Base-by-base conservation (phyloP, 176 grass and related monocot genomes). In the Paspalum vaginatum region DNA sequence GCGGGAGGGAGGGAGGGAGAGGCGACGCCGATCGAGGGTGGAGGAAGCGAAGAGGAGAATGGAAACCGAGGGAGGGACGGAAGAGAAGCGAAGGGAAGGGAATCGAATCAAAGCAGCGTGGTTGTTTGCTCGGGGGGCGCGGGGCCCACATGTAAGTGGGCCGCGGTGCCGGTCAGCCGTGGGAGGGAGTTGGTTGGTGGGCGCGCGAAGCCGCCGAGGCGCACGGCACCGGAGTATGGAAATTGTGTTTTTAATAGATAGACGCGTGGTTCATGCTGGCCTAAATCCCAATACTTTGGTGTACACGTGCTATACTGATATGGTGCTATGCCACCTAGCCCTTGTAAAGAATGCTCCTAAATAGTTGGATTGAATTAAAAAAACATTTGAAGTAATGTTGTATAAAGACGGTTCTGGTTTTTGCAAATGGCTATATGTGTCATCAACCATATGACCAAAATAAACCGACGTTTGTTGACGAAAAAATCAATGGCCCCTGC, bases 91-190 rank as follows among this genome's bases (percentile, higher is more conserved):
- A 11, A 10, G 49, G 44, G 68, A 51, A 52, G 24, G 68, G 2
- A 32, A 47, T 13, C 15, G 40, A 66, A 48, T 11, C 45, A 39
- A 32, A 26, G 54, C 21, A 11, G 53, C 21, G 18, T 48, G 42
- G 67, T 22, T 46, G 51, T 42, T 41, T 8, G 13, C 21, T 47
- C 8, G 6, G 7, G 18, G 16, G 1, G 1, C 11, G 17, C 8
- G 48, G 85, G 85, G 41, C 60, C 85, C 81, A 44, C 62, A 18
- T 79, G 81, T 51, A 59, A 11, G 39, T 54, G 16, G 47, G 57
- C n/a, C n/a, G 21, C 1, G 17, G 18, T 1, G 37, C 15, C 68
- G 17, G 75, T 65, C 75, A 57, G 79, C 11, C 18, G 79, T 20
- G 37, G 61, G 26, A 59, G 74, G 20, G n/a, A 17, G 55, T 11